Base-by-base conservation (phyloP, 1,284 basidiomycete species). In the Mixia osmundae region DNA sequence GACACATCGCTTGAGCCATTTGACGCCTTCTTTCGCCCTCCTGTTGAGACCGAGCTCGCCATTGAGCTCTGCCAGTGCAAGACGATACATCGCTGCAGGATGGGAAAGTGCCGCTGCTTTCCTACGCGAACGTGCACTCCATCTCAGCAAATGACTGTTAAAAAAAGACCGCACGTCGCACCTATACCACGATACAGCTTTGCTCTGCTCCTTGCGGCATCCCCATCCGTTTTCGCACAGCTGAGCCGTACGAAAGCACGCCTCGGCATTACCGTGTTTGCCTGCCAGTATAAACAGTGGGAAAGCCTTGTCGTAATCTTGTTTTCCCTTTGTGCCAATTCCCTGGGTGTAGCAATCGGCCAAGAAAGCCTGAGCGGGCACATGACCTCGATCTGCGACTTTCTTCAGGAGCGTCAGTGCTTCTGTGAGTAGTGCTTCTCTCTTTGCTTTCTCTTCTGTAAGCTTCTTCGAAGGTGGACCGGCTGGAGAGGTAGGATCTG, bases 181-280 rank as follows among this genome's bases (percentile, higher is more conserved):
- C 61, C 60, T 62, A 63, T 78, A 95, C 60, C 87, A 94, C 45
- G 79, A 74, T 30, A 95, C 60, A 0, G 89, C 85, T 55, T 95
- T 95, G 36, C 73, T 72, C 16, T 69, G 72, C 57, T 97, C 91
- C 19, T 82, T 69, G 33, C 87, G 65, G 54, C 85, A 91, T 3
- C 89, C 89, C 89, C 91, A 97, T 16, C 87, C 91, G 53, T 95
- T 89, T 64, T 97, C 91, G 57, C 82, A 91, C 57, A 91, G 97
- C 2, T 85, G 91, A 16, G 85, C 91, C 0, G 87, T 79, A 33
- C 89, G 77, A 58, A 89, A 97, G 16, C 80, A 72, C 6, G 85
- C 87, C 51, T 95, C 87, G 1, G 83, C 76, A 55, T 97, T 89
- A n/a, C 83, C 80, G 53, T 97, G 91, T 59, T 97, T 97, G 30